phyloP scores from a whole-genome alignment of 306 rosid species.

The Castanea mollissima region DNA sequence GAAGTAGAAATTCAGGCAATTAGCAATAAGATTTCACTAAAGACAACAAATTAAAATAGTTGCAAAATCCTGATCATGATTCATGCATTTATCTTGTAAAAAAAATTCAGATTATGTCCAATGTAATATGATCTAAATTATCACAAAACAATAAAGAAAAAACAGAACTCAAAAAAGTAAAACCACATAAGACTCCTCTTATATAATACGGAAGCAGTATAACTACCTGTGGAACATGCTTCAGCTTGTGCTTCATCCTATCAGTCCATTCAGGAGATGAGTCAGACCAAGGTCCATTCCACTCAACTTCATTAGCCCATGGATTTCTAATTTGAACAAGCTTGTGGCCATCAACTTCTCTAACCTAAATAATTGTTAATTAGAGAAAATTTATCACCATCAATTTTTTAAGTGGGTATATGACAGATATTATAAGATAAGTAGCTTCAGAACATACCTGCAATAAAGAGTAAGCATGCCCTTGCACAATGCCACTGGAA shows the following conservation, averaged over 20 bases:
- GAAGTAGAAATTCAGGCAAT: conserved; percentile 7
- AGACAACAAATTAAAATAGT: not conserved
- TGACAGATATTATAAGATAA: not conserved
- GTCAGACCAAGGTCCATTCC: conserved; percentile 99
- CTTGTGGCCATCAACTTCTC: conserved; percentile 97
- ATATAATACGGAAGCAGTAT: not conserved
- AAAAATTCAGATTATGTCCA: not conserved
- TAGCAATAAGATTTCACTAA: conserved; percentile 2
- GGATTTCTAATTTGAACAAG: conserved; percentile 99
- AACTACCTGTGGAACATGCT: conserved; percentile 82
- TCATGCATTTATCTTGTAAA: too few relatives aligned
- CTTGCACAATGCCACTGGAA: conserved; percentile 99
- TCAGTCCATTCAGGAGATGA: conserved; percentile 93
- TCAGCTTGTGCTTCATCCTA: conserved; percentile 96
- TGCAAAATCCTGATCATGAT: not conserved
- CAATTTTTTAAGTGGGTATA: not conserved
- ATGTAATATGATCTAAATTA: not conserved
- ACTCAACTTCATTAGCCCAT: conserved; percentile 99
- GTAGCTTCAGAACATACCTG: conserved; percentile 53
- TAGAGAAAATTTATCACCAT: not conserved
- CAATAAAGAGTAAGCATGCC: conserved; percentile 93
- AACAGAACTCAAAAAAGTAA: not conserved
- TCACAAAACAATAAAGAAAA: not conserved
- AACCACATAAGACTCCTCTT: conserved; percentile 3
- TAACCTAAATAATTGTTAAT: conserved; percentile 46